Percentiles rank a stretch among this genome's conserved stretches.
phyloP scores from a whole-genome alignment of 495 filamentous ascomycete species.

The Xylaria longipes region DNA sequence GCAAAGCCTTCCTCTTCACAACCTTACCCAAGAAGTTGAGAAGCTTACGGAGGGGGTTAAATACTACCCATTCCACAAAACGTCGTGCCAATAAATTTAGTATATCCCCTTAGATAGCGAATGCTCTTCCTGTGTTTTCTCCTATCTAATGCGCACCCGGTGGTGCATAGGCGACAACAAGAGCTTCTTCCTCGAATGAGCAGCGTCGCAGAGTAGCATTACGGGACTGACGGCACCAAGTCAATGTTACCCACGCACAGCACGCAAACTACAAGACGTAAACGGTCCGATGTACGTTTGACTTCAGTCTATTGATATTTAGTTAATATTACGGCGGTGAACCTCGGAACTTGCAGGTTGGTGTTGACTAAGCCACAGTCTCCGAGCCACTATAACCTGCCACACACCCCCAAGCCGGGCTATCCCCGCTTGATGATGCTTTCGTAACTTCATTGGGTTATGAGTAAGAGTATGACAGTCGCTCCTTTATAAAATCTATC shows the following conservation, averaged over 20 bases:
- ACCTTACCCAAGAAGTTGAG: not conserved
- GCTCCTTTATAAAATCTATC: too few relatives aligned
- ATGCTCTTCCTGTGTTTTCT: not conserved
- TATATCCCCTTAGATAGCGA: not conserved
- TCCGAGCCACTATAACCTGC: not conserved
- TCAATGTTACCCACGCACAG: not conserved
- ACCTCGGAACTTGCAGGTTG: too few relatives aligned
- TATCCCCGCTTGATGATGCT: not conserved
- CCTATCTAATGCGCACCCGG: not conserved
- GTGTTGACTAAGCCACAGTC: not conserved
- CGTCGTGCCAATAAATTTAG: not conserved
- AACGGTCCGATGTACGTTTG: not conserved
- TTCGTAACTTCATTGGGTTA: not conserved
- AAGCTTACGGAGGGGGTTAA: not conserved
- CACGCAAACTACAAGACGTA: not conserved
- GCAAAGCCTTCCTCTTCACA: not conserved
- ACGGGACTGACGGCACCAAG: not conserved
- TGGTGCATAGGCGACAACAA: not conserved
- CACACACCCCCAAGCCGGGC: not conserved
- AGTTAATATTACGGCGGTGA: too few relatives aligned
- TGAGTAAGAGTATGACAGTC: not conserved
- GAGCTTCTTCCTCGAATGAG: not conserved
- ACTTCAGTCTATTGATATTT: conserved; percentile 7
- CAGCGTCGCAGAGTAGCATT: not conserved
- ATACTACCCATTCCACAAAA: not conserved